Evolutionary conservation across 1,284 basidiomycete genomes (phyloP).

Genomic region (Austroboletus novae-zelandiae): DNA sequence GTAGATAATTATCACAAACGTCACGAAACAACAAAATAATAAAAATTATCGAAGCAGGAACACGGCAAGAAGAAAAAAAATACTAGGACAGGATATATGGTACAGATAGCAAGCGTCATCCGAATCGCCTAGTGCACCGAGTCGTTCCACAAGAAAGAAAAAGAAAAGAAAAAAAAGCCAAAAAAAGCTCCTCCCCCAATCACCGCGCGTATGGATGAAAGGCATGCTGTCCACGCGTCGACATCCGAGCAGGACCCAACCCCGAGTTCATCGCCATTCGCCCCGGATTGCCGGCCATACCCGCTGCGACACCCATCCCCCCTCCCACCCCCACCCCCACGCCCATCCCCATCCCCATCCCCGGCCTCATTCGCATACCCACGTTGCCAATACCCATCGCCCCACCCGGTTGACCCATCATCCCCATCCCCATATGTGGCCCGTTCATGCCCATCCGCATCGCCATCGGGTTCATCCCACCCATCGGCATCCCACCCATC

Average conservation of each 20-base stretch:
- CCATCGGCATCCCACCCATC: slow-evolving; percentile 35
- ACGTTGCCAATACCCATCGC: slow-evolving; percentile 34
- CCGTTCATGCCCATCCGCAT: slow-evolving; percentile 39
- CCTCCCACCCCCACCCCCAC: slow-evolving; percentile 13
- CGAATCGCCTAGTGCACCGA: not conserved
- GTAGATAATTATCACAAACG: no score
- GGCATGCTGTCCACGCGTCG: slow-evolving; percentile 54
- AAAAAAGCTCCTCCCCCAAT: not conserved
- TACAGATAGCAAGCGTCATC: slow-evolving; percentile 22
- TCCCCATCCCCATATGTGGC: slow-evolving; percentile 29
- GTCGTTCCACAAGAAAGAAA: no score
- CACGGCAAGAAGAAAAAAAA: no score
- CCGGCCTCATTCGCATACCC: slow-evolving; percentile 32
- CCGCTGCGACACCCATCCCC: slow-evolving; percentile 33
- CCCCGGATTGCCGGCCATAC: slow-evolving; percentile 36
- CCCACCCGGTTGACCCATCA: slow-evolving; percentile 28
- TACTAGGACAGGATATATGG: slow-evolving; percentile 26
- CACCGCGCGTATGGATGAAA: slow-evolving; percentile 62
- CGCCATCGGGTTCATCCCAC: slow-evolving; percentile 33
- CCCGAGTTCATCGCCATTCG: slow-evolving; percentile 43
- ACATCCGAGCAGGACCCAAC: slow-evolving; percentile 52
- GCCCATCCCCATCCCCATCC: slow-evolving; percentile 34
- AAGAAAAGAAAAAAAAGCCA: no score
- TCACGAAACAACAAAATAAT: no score
- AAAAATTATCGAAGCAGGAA: no score